Conservation (phyloP, 1,139 yeast genomes). For the Yamadazyma mexicana region DNA sequence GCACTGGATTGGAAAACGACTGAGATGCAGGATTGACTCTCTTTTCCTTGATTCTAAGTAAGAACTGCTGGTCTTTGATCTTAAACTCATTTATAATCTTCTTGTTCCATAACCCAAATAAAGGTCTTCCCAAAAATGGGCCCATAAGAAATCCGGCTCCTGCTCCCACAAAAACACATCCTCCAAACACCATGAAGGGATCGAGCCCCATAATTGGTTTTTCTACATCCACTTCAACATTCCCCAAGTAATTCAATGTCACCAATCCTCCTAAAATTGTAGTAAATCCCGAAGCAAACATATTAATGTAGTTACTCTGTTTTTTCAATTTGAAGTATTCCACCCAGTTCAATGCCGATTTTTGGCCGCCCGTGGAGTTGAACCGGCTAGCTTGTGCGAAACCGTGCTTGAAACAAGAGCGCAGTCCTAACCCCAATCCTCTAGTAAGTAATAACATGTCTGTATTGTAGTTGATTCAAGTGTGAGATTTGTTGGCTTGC, state of each 20-base stretch:
- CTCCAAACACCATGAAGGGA: conserved; percentile 74
- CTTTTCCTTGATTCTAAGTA: conserved; percentile 69
- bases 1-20: conserved; percentile 91
- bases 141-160: conserved; percentile 81
- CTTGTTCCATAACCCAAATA: conserved; percentile 61
- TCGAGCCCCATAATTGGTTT: conserved; percentile 83
- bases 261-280: conserved; percentile 66
- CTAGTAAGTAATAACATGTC: conserved; percentile 1
- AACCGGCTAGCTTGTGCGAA: too few relatives aligned
- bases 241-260: conserved; percentile 78
- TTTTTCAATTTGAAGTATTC: conserved; percentile 77
- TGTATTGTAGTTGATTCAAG: not conserved
- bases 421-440: not conserved
- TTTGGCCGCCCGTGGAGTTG: conserved; percentile 5
- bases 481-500: too few relatives aligned
- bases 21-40: conserved; percentile 95
- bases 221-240: conserved; percentile 80
- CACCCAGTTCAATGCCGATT: conserved; percentile 57
- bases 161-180: conserved; percentile 67
- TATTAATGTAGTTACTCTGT: conserved; percentile 69
- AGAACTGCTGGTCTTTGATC: conserved; percentile 68
- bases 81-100: conserved; percentile 47
- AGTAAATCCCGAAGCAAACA: conserved; percentile 65
- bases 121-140: conserved; percentile 72
- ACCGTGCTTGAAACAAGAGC: too few relatives aligned